Base-by-base conservation (phyloP, 208 protist species). In the Endotrypanum monterogeii region DNA sequence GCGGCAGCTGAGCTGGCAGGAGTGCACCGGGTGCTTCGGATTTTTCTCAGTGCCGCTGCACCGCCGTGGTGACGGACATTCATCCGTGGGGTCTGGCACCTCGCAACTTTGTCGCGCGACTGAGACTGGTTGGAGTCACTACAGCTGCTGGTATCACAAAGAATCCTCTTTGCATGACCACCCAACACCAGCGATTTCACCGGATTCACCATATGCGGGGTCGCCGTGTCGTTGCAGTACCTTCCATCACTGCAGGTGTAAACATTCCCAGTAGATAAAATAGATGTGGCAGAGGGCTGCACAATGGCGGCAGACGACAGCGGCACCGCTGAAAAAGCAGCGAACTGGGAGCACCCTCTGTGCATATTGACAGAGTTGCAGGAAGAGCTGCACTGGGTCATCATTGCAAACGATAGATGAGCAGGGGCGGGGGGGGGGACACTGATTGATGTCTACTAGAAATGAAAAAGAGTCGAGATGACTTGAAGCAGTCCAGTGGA, bases 91-190 rank as follows among this genome's bases (percentile, higher is more conserved):
- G 50, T 25, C 50, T 1, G 25, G 20, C 25, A 28, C 41, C 14
- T 41, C 41, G 46, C 23, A 25, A 37, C 28, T 18, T 23, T 11
- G 12, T 32, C 14, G 6, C 39, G 32, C 23, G 48, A 5, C 0
- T 39, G 65, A 28, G 57, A 74, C 28, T 57, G 39, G 30, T 74
- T 74, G 41, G 70, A 70, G 65, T 35, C 48, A 39, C 16, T 56
- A 32, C n/a, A 57, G 48, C 46, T 70, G 65, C 65, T 70, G 0
- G 48, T 56, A 16, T 70, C 30, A 3, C 30, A 57, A 16, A 8
- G 48, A 16, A 58, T 58, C 46, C 37, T 70, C 65, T 37, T 37
- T 2, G 32, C 6, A 46, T 18, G 16, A 48, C 7, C 46, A 12
- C 23, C 16, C 3, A 3, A 6, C 30, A 28, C 48, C 5, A 70